Evolutionary conservation across 2,329 filamentous ascomycete genomes (phyloP), one percentile per base, ranked within the genome.

Genomic region (Decorospora gaudefroyi): DNA sequence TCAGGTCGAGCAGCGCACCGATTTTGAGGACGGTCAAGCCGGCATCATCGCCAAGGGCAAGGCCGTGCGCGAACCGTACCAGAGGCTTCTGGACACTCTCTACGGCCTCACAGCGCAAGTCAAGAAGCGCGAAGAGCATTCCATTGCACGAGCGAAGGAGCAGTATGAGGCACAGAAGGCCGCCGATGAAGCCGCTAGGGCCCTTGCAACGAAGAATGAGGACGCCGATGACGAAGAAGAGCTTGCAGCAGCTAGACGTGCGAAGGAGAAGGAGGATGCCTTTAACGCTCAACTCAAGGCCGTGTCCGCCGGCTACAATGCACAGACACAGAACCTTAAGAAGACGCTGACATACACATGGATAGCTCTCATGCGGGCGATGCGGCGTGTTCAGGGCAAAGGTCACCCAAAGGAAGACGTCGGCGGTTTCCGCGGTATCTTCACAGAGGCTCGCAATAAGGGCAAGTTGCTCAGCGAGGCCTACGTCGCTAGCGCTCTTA

Each of bases 381-480:
- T 96, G 82, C 88, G 93, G 43, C 88, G 93, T 39, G 86, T 97
- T 11, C 91, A 97, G 71, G 95, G 93, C 50, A 85, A 86, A 62
- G 84, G 84, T 33, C 79, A 80, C 49, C 72, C 72, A 5, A 63
- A 62, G 33, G 90, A 62, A 25, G 58, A 91, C 53, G 85, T 82
- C 25, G 77, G 78, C 19, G 93, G 93, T 3, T 87, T 95, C 58
- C 83, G 93, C 49, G 87, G 90, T 56, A 84, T 96, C 9, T 97
- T 99, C 64, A 85, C 84, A 2, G 90, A 97, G 68, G 91, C 93
- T 33, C 84, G 93, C 22, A 87, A 88, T 61, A 85, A 85, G 53
- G 95, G 93, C 12, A 87, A 90, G 39, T 81, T 99, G 31, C 93
- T 90, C 6, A 95, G 90, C 60, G 93, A 97, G 67, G 89, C 96